Evolutionary conservation across 2,329 filamentous ascomycete species (phyloP).

Genomic region (Aspergillus sp.): DNA sequence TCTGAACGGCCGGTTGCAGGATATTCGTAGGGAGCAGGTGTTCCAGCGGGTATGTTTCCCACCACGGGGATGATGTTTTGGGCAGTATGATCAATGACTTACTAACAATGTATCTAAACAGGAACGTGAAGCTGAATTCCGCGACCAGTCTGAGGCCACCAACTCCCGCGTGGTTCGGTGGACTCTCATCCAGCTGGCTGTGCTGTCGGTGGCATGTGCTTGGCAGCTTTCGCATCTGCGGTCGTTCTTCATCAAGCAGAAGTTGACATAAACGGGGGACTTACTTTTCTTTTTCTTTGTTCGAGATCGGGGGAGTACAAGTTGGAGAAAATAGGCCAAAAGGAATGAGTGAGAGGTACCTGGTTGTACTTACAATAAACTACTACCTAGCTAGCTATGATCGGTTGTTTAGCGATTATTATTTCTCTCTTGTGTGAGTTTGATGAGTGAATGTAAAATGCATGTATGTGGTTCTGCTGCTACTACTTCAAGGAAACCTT

Average conservation of each 20-base stretch:
- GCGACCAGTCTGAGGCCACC: slow-evolving; percentile 93
- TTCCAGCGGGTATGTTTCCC: slow-evolving; percentile 76
- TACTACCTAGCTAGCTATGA: not conserved
- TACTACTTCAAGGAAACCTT: not conserved
- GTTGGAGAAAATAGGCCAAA: not conserved
- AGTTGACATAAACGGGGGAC: slow-evolving; percentile 72
- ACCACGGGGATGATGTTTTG: not conserved
- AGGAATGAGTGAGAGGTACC: not conserved
- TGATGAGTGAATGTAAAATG: not conserved
- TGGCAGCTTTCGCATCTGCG: slow-evolving; percentile 97
- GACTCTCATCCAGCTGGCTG: slow-evolving; percentile 84
- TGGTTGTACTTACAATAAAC: not conserved
- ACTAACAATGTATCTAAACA: slow-evolving; percentile 39
- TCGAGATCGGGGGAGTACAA: not conserved
- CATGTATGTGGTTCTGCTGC: not conserved
- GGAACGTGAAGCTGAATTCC: slow-evolving; percentile 97
- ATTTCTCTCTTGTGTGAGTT: not conserved
- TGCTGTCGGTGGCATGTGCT: slow-evolving; percentile 84
- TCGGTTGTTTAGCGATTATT: slow-evolving; percentile 3
- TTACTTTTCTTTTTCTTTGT: not conserved
- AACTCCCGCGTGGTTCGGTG: slow-evolving; percentile 91
- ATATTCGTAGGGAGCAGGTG: slow-evolving; percentile 91
- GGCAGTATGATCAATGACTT: too few relatives aligned
- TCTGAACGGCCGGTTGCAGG: slow-evolving; percentile 80
- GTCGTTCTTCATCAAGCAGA: slow-evolving; percentile 99